Evolutionary conservation across 768 basidiomycete genomes (phyloP), one percentile per base, ranked within the genome.

Genomic region (Phanerochaete sordida): DNA sequence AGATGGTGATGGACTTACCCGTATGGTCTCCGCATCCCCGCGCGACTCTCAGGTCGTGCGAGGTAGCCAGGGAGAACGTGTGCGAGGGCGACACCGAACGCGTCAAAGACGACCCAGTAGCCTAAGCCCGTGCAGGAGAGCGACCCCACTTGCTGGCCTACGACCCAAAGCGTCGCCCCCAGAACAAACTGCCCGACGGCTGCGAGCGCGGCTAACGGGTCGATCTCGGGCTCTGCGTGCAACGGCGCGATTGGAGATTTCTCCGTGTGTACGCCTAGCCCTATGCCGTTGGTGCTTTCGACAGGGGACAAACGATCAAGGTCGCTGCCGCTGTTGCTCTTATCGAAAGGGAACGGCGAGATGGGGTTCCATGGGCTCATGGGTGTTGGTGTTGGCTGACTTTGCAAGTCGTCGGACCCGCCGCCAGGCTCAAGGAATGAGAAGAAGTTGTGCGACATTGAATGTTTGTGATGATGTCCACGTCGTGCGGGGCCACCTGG

Each of bases 31-130:
- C 77, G 72, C 24, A 75, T 65, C 16, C 68, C 69, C 28, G 69
- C 68, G 56, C 65, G 65, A 61, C 64, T 74, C n/a, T 67, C 66
- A 53, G 60, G 66, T 26, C 64, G 64, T 62, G 70, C 73, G 49
- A 84, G 69, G 72, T 80, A 83, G 7, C 72, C 71, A 23, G 81
- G 77, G 26, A 84, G 59, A 3, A 84, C 72, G 11, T 74, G 74
- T 44, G 73, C 78, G 24, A 88, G 71, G 21, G 71, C 85, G 4
- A 96, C 82, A 0, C 95, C 95, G 62, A 95, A 78, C 2, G 94
- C 84, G 70, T 98, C 96, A 69, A 98, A 99, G 1, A 98, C 94
- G 24, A 96, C 86, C 86, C 96, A 90, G 70, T 99, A 99, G 0
- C 96, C 97, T 19, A 99, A 73, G 0, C 94, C 97, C 1, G 96